Evolutionary conservation across 306 rosid genomes (phyloP).

Genomic region (Pyrus pyrifolia): DNA sequence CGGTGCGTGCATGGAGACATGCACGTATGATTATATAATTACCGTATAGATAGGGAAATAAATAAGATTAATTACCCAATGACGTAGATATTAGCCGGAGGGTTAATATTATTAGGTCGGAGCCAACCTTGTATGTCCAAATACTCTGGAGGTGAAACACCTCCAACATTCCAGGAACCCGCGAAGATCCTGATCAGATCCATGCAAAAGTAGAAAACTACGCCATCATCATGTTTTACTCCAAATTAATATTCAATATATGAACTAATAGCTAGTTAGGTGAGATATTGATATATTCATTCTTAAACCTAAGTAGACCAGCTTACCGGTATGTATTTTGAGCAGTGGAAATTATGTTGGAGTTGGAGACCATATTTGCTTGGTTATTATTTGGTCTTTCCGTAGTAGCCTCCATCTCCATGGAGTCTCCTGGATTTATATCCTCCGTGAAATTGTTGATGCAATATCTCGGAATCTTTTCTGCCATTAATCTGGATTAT

Average conservation of each 20-base stretch:
- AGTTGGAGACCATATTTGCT: neutral
- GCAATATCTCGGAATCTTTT: neutral
- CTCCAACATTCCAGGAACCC: conserved; percentile 20
- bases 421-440: neutral
- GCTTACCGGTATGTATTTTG: neutral
- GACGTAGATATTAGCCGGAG: conserved; percentile 6
- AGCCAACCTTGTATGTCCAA: conserved; percentile 16
- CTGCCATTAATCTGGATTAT: neutral
- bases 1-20: neutral
- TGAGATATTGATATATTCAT: no score
- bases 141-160: conserved; percentile 8
- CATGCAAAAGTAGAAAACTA: neutral
- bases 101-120: neutral
- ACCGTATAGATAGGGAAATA: neutral
- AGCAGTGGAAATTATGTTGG: neutral
- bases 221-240: neutral
- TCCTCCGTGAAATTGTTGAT: neutral
- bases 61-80: conserved; percentile 3
- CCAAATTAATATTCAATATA: neutral
- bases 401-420: neutral
- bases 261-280: neutral
- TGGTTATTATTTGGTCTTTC: neutral
- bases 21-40: neutral
- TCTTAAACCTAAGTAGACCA: no score
- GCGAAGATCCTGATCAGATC: conserved; percentile 8